Conservation (phyloP, 1,284 basidiomycete genomes). For the Irpex sp. region DNA sequence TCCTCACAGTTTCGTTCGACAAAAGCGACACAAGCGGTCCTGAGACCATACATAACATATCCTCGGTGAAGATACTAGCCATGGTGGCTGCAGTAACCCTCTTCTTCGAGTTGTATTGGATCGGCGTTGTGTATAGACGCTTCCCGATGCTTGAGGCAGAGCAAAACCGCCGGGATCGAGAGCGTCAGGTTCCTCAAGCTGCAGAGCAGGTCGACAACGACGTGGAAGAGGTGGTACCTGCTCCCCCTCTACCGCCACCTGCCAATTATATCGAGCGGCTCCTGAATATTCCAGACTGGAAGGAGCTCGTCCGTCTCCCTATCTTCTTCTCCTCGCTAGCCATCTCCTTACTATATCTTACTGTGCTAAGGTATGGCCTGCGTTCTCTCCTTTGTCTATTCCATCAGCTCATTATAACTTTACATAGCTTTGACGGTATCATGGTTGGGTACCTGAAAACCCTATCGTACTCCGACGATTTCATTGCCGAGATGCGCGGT, state of each 20-base stretch:
- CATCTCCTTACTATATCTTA: constrained; percentile 44
- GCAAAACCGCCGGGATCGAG: constrained; percentile 15
- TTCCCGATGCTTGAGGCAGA: constrained; percentile 30
- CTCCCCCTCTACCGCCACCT: not conserved
- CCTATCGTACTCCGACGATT: constrained; percentile 42
- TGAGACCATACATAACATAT: constrained; percentile 25
- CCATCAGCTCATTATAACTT: not conserved
- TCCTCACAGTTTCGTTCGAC: constrained; percentile 32
- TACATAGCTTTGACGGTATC: constrained; percentile 42
- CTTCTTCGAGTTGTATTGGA: constrained; percentile 22
- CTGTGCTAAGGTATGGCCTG: constrained; percentile 4
- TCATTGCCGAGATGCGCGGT: constrained; percentile 53
- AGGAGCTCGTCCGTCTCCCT: constrained; percentile 39
- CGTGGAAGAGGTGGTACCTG: not conserved
- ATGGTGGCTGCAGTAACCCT: constrained; percentile 32
- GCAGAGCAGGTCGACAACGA: not conserved
- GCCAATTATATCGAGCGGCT: not conserved
- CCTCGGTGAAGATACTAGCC: constrained; percentile 30
- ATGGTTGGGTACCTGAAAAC: constrained; percentile 48
- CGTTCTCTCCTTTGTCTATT: not conserved
- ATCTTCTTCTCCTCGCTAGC: constrained; percentile 44
- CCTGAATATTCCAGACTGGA: constrained; percentile 33
- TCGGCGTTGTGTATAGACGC: constrained; percentile 29
- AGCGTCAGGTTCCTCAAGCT: not conserved
- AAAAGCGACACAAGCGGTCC: not conserved